phyloP scores from a whole-genome alignment of 352 stramenopile genomes.

The Phytophthora multivora region DNA sequence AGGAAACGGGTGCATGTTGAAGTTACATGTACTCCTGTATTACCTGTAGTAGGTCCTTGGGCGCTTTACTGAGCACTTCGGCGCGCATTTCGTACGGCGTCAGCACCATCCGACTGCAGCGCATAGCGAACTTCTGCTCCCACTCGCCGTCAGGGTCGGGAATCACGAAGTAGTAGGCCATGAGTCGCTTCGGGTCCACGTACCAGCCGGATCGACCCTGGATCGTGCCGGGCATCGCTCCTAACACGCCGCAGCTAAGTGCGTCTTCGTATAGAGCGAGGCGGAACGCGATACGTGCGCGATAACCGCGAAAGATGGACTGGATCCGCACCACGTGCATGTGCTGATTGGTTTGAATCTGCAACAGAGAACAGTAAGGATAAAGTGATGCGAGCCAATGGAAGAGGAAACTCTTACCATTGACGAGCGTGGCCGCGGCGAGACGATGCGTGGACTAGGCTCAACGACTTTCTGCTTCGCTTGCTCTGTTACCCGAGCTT shows the following conservation, averaged over 20 bases:
- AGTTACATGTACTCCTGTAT: not conserved
- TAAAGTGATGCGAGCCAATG: no score
- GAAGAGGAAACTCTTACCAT: slow-evolving; percentile 6
- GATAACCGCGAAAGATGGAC: slow-evolving; percentile 58
- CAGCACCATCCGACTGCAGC: slow-evolving; percentile 63
- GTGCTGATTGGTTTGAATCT: slow-evolving; percentile 14
- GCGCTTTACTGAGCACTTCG: slow-evolving; percentile 48
- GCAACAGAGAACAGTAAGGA: not conserved
- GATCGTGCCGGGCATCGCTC: slow-evolving; percentile 68
- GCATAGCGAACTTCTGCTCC: slow-evolving; percentile 63
- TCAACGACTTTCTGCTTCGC: slow-evolving; percentile 4
- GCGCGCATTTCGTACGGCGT: slow-evolving; percentile 69
- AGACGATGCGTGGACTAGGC: slow-evolving; percentile 17
- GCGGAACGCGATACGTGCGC: slow-evolving; percentile 54
- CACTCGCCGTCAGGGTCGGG: slow-evolving; percentile 57
- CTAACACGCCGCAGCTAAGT: slow-evolving; percentile 62
- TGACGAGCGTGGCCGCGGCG: slow-evolving; percentile 14
- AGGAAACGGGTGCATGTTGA: slow-evolving; percentile 16
- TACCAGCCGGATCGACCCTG: slow-evolving; percentile 78
- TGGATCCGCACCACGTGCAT: slow-evolving; percentile 48
- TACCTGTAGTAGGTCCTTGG: slow-evolving; percentile 1
- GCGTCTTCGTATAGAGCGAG: slow-evolving; percentile 71
- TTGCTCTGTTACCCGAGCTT: slow-evolving; percentile 13
- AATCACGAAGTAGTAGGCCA: slow-evolving; percentile 81
- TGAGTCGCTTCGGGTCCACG: slow-evolving; percentile 71